Conservation (phyloP, 2,329 filamentous ascomycete species). For the Pseudocercospora eumusae region DNA sequence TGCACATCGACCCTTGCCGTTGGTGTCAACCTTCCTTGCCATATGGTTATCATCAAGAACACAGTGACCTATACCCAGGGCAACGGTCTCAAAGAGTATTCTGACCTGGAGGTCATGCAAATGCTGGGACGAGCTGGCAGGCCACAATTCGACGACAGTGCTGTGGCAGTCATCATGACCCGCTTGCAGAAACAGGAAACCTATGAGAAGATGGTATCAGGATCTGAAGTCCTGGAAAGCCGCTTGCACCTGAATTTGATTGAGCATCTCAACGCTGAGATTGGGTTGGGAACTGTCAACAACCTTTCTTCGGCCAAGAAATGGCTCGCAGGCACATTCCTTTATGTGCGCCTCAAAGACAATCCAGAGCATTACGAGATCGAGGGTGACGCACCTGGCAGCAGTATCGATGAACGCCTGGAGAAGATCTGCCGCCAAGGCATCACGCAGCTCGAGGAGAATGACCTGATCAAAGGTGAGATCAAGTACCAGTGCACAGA, state of each 20-base stretch:
- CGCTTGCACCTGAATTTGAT: constrained; percentile 75
- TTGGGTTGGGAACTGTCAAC: constrained; percentile 71
- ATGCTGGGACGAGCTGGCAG: constrained; percentile 84
- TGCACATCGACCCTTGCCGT: constrained; percentile 84
- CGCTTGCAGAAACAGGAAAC: constrained; percentile 61
- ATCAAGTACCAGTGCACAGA: constrained; percentile 63
- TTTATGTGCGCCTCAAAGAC: constrained; percentile 70
- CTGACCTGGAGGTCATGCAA: constrained; percentile 83
- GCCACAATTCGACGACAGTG: constrained; percentile 77
- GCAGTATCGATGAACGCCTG: constrained; percentile 63
- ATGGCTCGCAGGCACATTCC: constrained; percentile 77
- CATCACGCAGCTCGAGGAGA: constrained; percentile 64
- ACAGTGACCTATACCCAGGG: constrained; percentile 63
- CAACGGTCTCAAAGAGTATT: constrained; percentile 63
- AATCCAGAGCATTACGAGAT: constrained; percentile 73
- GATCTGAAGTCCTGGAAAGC: constrained; percentile 74
- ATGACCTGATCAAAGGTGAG: constrained; percentile 56
- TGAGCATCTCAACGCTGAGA: constrained; percentile 82
- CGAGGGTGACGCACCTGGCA: constrained; percentile 52
- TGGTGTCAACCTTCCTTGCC: constrained; percentile 72
- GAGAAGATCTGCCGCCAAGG: constrained; percentile 70
- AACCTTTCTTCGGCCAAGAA: constrained; percentile 65
- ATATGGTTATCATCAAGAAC: constrained; percentile 72
- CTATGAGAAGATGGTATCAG: constrained; percentile 74
- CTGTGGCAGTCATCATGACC: constrained; percentile 78